Percentiles rank a stretch among this genome's conserved stretches.
Evolutionary conservation across 2,329 filamentous ascomycete genomes (phyloP).

Genomic region (Trichoderma arundinaceum): DNA sequence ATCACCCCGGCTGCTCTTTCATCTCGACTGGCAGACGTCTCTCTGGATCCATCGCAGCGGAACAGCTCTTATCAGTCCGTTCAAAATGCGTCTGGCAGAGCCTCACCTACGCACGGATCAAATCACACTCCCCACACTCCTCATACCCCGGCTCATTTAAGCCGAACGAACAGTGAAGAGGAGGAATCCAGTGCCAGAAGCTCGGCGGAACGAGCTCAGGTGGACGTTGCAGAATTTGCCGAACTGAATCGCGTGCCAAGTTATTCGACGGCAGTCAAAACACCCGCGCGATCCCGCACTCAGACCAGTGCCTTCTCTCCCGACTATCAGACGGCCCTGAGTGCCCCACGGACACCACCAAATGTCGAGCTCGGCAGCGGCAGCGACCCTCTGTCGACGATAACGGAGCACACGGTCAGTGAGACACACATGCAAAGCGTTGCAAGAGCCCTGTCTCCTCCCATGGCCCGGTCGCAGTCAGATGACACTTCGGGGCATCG

Average conservation of each 20-base stretch:
- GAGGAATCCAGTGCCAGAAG: constrained; percentile 58
- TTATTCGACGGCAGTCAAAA: constrained; percentile 74
- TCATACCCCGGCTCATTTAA: constrained; percentile 55
- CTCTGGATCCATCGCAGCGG: constrained; percentile 54
- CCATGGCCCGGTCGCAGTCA: constrained; percentile 12
- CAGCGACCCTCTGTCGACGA: constrained; percentile 42
- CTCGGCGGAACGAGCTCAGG: constrained; percentile 63
- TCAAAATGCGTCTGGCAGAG: constrained; percentile 51
- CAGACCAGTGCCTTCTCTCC: constrained; percentile 61
- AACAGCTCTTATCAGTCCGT: constrained; percentile 55
- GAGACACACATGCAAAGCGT: constrained; percentile 32
- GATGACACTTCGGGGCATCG: constrained; percentile 33
- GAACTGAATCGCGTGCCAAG: constrained; percentile 76
- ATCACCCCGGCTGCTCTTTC: constrained; percentile 60
- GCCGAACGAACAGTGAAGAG: constrained; percentile 59
- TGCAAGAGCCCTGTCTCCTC: constrained; percentile 2
- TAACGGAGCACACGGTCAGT: constrained; percentile 42
- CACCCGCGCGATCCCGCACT: constrained; percentile 61
- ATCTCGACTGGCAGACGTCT: constrained; percentile 73
- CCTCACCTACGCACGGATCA: constrained; percentile 50
- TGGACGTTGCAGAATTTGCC: constrained; percentile 64
- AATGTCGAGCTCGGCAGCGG: constrained; percentile 42
- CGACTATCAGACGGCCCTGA: constrained; percentile 68
- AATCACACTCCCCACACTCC: constrained; percentile 45
- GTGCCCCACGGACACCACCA: constrained; percentile 57